Evolutionary conservation across 768 basidiomycete genomes (phyloP).

Genomic region (Pulveroboletus sp.): DNA sequence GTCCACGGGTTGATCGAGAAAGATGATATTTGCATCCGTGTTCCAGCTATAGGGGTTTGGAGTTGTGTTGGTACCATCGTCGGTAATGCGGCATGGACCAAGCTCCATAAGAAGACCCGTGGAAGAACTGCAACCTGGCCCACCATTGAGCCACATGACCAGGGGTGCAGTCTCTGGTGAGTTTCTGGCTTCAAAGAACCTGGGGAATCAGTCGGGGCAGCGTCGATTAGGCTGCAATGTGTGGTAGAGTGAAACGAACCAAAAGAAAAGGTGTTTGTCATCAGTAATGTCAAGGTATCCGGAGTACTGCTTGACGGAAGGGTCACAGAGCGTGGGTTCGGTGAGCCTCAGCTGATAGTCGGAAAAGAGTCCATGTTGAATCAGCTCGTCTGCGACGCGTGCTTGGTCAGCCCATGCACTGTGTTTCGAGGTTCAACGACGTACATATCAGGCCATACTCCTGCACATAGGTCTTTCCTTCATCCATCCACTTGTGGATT

Average conservation of each 20-base stretch:
- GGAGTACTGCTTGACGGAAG: conserved; percentile 67
- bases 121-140: conserved; percentile 67
- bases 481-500: conserved; percentile 58
- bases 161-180: conserved; percentile 76
- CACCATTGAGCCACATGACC: conserved; percentile 88
- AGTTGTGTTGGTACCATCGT: conserved; percentile 67
- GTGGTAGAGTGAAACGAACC: conserved; percentile 40
- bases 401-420: conserved; percentile 1
- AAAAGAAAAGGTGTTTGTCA: conserved; percentile 84
- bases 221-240: background rate
- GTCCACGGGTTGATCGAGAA: conserved; percentile 73
- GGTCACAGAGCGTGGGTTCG: conserved; percentile 72
- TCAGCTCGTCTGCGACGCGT: conserved; percentile 48
- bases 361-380: conserved; percentile 50
- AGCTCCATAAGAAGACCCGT: conserved; percentile 90
- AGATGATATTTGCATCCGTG: conserved; percentile 55
- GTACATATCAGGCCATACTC: conserved; percentile 70
- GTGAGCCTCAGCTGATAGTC: conserved; percentile 58
- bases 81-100: conserved; percentile 76
- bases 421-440: conserved; percentile 23
- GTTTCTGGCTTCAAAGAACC: conserved; percentile 86
- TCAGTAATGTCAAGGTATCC: conserved; percentile 82
- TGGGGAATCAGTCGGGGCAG: conserved; percentile 23
- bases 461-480: conserved; percentile 64
- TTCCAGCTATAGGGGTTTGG: conserved; percentile 87